Percentiles rank a stretch among this genome's conserved stretches.
Conservation (phyloP, 2,329 filamentous ascomycete genomes). For the Cordyceps militaris region DNA sequence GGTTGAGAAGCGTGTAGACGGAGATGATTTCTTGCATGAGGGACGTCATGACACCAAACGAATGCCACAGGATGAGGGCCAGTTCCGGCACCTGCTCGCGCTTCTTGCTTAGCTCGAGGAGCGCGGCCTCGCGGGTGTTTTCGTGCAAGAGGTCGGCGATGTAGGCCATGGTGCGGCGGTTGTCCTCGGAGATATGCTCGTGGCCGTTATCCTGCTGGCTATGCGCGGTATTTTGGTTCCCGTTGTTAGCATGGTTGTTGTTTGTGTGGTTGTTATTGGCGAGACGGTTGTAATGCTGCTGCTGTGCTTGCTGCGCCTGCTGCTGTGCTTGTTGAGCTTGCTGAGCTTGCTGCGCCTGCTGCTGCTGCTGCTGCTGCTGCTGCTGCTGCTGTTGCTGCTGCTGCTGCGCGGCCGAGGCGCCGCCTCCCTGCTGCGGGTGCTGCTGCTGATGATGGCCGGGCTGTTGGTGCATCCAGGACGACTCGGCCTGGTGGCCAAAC, state of each 20-base stretch:
- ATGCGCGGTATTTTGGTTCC: constrained; percentile 38
- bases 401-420: constrained; percentile 45
- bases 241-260: constrained; percentile 47
- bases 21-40: constrained; percentile 97
- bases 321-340: constrained; percentile 30
- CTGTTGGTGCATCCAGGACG: constrained; percentile 63
- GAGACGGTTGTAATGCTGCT: constrained; percentile 67
- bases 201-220: constrained; percentile 43
- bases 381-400: constrained; percentile 27
- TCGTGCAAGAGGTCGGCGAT: constrained; percentile 88
- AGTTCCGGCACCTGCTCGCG: constrained; percentile 95
- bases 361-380: constrained; percentile 38
- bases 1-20: constrained; percentile 93
- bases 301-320: constrained; percentile 38
- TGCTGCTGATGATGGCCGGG: constrained; percentile 47
- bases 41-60: constrained; percentile 97
- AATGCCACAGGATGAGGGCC: constrained; percentile 95
- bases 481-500: constrained; percentile 55
- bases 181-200: constrained; percentile 78
- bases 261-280: constrained; percentile 55
- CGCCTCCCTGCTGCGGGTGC: constrained; percentile 45
- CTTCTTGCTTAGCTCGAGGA: constrained; percentile 97
- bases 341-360: constrained; percentile 32
- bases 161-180: constrained; percentile 84
- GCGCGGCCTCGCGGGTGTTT: constrained; percentile 76